Percentiles rank a stretch among this genome's conserved stretches.
Conservation (phyloP, 768 basidiomycete genomes). For the Boletus vinaceobasis region DNA sequence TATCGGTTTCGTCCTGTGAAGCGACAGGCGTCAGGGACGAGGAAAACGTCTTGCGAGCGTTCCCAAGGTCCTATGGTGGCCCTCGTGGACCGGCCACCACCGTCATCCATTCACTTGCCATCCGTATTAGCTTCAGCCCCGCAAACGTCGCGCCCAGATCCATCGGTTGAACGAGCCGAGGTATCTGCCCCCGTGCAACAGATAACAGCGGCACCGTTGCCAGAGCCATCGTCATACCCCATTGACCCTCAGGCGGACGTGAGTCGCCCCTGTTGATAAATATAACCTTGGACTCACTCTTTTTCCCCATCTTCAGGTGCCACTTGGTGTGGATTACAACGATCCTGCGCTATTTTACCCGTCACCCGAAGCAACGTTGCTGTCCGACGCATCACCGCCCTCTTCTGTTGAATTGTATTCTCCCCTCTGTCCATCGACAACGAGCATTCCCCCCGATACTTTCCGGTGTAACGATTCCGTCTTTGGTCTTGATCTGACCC, state of each 20-base stretch:
- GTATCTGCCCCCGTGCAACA: background rate
- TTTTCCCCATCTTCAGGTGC: background rate
- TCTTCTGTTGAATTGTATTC: background rate
- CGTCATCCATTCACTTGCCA: conserved; percentile 2
- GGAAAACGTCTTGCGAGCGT: conserved; percentile 16
- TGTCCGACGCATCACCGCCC: background rate
- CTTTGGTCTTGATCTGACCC: conserved; percentile 1
- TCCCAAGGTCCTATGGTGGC: background rate
- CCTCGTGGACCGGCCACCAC: conserved; percentile 4
- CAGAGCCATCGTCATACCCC: background rate
- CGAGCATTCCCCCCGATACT: background rate
- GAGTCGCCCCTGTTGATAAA: background rate
- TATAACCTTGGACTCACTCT: background rate
- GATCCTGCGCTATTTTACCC: background rate
- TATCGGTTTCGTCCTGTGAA: conserved; percentile 63
- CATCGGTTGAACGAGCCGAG: conserved; percentile 1
- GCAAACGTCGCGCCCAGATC: background rate
- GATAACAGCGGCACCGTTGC: background rate
- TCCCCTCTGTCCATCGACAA: background rate
- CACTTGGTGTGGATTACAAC: background rate
- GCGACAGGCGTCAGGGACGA: conserved; percentile 26
- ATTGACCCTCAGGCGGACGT: conserved; percentile 6
- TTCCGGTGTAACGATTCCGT: conserved; percentile 1
- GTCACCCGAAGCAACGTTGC: background rate
- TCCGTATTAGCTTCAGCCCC: conserved; percentile 14